Evolutionary conservation across 2,329 filamentous ascomycete species (phyloP).

Genomic region (Fusarium sp.): DNA sequence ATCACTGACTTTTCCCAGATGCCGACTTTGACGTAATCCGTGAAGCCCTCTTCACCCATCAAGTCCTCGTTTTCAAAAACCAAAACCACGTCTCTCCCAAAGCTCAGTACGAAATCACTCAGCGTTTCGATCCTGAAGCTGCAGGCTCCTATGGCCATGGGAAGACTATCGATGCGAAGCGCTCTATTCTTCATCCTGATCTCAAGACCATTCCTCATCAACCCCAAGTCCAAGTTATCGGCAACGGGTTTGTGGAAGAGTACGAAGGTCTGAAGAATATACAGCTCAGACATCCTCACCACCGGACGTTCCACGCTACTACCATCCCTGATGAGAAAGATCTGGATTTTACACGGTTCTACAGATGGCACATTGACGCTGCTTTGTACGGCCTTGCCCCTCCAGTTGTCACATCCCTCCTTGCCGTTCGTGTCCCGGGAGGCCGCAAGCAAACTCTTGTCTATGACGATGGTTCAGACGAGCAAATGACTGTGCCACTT

Average conservation of each 20-base stretch:
- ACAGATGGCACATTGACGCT: slow-evolving; percentile 84
- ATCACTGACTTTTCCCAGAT: slow-evolving; percentile 56
- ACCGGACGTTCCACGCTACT: slow-evolving; percentile 78
- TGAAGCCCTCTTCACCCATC: slow-evolving; percentile 73
- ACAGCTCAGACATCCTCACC: slow-evolving; percentile 78
- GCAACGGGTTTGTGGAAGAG: slow-evolving; percentile 74
- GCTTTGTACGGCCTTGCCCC: slow-evolving; percentile 81
- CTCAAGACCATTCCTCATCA: slow-evolving; percentile 84
- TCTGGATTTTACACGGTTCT: slow-evolving; percentile 67
- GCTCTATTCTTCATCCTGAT: slow-evolving; percentile 78
- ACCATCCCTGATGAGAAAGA: slow-evolving; percentile 66
- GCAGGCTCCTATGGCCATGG: slow-evolving; percentile 77
- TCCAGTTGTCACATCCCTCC: slow-evolving; percentile 76
- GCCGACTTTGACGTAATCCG: slow-evolving; percentile 72
- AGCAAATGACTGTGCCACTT: slow-evolving; percentile 74
- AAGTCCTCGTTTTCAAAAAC: slow-evolving; percentile 77
- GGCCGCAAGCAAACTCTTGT: slow-evolving; percentile 73
- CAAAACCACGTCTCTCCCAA: slow-evolving; percentile 72
- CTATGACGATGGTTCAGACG: slow-evolving; percentile 77
- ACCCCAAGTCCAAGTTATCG: slow-evolving; percentile 80
- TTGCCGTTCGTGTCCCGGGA: slow-evolving; percentile 78
- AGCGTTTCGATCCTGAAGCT: slow-evolving; percentile 75
- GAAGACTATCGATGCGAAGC: slow-evolving; percentile 74
- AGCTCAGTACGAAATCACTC: slow-evolving; percentile 79
- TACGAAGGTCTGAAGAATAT: slow-evolving; percentile 79